Base-by-base conservation (phyloP, 306 rosid species). In the Lathyrus oleraceus region DNA sequence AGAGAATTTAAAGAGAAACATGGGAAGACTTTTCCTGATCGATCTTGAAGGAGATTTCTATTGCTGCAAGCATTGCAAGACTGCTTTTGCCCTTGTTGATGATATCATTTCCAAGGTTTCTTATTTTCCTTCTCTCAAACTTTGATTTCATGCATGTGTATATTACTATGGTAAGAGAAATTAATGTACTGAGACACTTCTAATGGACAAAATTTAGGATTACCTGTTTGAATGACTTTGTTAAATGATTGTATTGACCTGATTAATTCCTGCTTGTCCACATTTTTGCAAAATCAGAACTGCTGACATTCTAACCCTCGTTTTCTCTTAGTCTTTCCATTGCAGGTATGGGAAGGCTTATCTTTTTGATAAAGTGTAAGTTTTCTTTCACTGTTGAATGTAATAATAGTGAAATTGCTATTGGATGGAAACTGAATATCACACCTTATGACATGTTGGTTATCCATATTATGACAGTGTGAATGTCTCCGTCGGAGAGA, bases 281-380 rank as follows among this genome's bases (percentile, higher is more conserved):
- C n/a, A n/a, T 30, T 4, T 4, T 7, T 6, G 38, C 38, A 6
- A 71, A 58, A 67, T 61, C 52, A 25, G 56, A 67, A 49, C 9
- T 14, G 53, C 3, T 4, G 40, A 77, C 48, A 32, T 67, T 78
- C 85, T 73, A 63, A 73, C 69, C 61, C 67, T 56, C 15, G 68
- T 57, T 67, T 75, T 73, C 71, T 82, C 62, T 45, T 79, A 87
- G 94, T 61, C 88, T 76, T 91, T 87, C 78, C 79, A 72, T 32
- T 71, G 78, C 86, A 83, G 86, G 76, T 76, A 85, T 84, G 94
- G 97, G 45, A 87, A 20, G 72, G 94, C 96, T 54, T 84, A 89
- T 83, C 93, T 92, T 27, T 86, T 85, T 32, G 79, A 84, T 52
- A 67, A 84, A 35, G 90, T 89, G 97, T 89, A 79, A 85, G 94